These are phyloP conservation scores for Fusarium virguliforme DNA, from an alignment of 2,329 filamentous ascomycete species.

Conservation along the genomic window DNA sequence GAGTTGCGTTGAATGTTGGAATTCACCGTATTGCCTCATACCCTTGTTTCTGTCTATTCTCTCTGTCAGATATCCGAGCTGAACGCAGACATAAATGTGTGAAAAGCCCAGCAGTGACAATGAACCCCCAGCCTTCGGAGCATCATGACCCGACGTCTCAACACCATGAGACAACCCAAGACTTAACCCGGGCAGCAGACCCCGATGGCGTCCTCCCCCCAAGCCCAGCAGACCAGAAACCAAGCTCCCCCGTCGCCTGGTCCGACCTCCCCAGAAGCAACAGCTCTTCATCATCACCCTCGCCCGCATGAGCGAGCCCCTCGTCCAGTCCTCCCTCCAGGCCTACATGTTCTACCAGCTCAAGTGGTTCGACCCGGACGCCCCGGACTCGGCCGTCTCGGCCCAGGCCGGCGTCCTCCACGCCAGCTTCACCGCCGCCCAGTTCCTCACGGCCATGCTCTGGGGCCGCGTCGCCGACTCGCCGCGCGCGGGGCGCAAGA, in stretches of 20 bases:
- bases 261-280: slow-evolving; percentile 81
- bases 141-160: slow-evolving; percentile 14
- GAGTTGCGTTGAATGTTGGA: neutral
- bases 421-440: slow-evolving; percentile 84
- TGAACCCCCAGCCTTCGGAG: slow-evolving; percentile 32
- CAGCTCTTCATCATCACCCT: slow-evolving; percentile 85
- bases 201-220: slow-evolving; percentile 9
- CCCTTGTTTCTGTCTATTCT: neutral
- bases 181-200: neutral
- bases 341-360: slow-evolving; percentile 92
- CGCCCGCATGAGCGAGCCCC: slow-evolving; percentile 84
- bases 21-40: neutral
- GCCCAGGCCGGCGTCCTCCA: slow-evolving; percentile 84
- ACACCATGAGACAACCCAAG: slow-evolving; percentile 7
- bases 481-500: slow-evolving; percentile 79
- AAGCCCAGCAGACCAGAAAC: slow-evolving; percentile 17
- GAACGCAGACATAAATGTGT: slow-evolving; percentile 37
- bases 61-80: neutral
- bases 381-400: slow-evolving; percentile 77
- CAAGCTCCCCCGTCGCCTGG: slow-evolving; percentile 65
- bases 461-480: slow-evolving; percentile 83
- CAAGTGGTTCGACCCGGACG: slow-evolving; percentile 76
- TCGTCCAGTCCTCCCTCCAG: slow-evolving; percentile 82
- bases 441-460: slow-evolving; percentile 86
- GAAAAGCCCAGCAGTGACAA: slow-evolving; percentile 34